A percentile compares a stretch with the other conserved stretches of the same genome.
phyloP scores from a whole-genome alignment of 78 protist species.

The Planoprotostelium fungivorum region DNA sequence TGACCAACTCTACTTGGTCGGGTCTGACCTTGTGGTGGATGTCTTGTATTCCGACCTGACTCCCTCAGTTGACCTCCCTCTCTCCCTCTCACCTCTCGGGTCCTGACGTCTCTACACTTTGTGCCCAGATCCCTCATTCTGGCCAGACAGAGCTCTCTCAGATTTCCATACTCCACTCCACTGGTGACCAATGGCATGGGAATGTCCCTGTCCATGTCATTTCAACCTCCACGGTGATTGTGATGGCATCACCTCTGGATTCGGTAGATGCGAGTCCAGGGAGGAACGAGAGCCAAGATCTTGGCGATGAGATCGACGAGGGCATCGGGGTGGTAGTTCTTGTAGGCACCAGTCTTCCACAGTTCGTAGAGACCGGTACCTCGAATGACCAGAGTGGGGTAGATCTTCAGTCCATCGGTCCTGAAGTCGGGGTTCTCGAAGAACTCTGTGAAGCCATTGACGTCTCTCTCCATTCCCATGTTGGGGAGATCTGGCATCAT shows the following conservation, averaged over 20 bases:
- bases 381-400: slow-evolving; percentile 95
- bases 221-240: not conserved
- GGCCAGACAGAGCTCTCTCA: slow-evolving; percentile 81
- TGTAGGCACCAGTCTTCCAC: slow-evolving; percentile 83
- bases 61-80: not conserved
- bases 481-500: slow-evolving; percentile 98
- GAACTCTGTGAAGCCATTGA: slow-evolving; percentile 71
- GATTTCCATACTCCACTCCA: slow-evolving; percentile 93
- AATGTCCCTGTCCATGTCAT: slow-evolving; percentile 74
- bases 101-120: slow-evolving; percentile 79
- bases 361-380: slow-evolving; percentile 87
- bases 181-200: slow-evolving; percentile 92
- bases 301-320: slow-evolving; percentile 75
- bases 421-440: slow-evolving; percentile 88
- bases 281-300: slow-evolving; percentile 83
- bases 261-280: slow-evolving; percentile 95
- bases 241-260: slow-evolving; percentile 44
- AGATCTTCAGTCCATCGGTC: slow-evolving; percentile 93
- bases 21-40: slow-evolving; percentile 67
- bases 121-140: slow-evolving; percentile 75
- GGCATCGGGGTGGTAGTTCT: slow-evolving; percentile 58
- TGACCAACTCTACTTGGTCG: slow-evolving; percentile 83
- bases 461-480: slow-evolving; percentile 78
- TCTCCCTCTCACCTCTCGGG: slow-evolving; percentile 31
- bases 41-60: slow-evolving; percentile 85